A percentile compares a stretch with the other conserved stretches of the same genome.
Evolutionary conservation across 1,139 yeast species (phyloP).

Genomic region (Saccharomyces pastorianus): DNA sequence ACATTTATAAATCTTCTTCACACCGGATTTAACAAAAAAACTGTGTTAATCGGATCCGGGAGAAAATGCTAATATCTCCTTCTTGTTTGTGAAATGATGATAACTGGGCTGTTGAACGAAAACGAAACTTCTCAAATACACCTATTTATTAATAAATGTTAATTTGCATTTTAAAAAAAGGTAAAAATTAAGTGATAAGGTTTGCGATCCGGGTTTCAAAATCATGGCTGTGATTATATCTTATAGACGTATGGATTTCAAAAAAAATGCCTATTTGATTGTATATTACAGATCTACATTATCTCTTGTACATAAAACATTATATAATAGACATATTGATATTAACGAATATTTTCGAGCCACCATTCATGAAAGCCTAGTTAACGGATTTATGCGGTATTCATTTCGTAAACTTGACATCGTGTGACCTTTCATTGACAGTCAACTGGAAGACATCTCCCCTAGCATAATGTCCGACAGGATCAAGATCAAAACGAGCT

Average conservation of each 20-base stretch:
- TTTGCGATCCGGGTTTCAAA: not conserved
- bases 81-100: too few species aligned
- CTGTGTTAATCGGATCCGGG: not conserved
- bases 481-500: constrained; percentile 36
- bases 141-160: not conserved
- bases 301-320: not conserved
- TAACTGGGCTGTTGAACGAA: too few species aligned
- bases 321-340: too few species aligned
- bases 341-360: too few species aligned
- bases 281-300: not conserved
- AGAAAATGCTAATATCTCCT: not conserved
- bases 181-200: not conserved
- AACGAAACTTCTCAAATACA: too few species aligned
- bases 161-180: too few species aligned
- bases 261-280: too few species aligned
- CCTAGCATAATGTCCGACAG: constrained; percentile 36
- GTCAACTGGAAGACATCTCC: constrained; percentile 35
- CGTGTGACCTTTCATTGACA: constrained; percentile 30
- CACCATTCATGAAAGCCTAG: not conserved
- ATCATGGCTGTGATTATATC: not conserved
- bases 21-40: not conserved
- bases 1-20: not conserved
- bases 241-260: too few species aligned
- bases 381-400: not conserved
- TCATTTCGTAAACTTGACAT: constrained; percentile 3